These are phyloP conservation scores for Calocybe gambosa DNA, from an alignment of 1,284 basidiomycete genomes.

Conservation along the genomic window DNA sequence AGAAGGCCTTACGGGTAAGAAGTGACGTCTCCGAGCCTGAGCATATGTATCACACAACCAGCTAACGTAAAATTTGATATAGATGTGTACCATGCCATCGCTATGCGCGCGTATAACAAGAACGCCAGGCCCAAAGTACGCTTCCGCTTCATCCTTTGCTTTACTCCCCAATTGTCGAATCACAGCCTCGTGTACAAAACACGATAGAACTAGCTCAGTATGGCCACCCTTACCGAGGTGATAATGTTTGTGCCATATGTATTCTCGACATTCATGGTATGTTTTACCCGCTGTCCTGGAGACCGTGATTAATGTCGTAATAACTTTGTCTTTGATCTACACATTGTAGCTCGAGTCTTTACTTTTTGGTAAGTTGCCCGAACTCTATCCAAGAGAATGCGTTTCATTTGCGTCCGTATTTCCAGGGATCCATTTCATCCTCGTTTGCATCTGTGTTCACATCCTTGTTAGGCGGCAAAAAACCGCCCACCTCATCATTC, in stretches of 20 bases:
- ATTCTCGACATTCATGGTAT: conserved; percentile 7
- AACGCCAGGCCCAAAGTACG: too few species aligned
- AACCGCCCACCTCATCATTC: conserved; percentile 11
- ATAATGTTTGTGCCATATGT: not conserved
- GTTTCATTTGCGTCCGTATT: not conserved
- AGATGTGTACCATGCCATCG: too few species aligned
- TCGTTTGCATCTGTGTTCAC: conserved; percentile 17
- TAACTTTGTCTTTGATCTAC: not conserved
- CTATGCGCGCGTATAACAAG: too few species aligned
- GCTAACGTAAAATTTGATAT: too few species aligned
- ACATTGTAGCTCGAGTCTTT: conserved; percentile 6
- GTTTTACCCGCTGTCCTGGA: not conserved
- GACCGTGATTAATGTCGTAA: not conserved
- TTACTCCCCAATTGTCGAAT: too few species aligned
- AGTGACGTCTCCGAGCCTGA: too few species aligned
- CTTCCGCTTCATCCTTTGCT: too few species aligned
- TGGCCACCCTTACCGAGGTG: too few species aligned
- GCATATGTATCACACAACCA: too few species aligned
- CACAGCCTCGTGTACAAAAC: too few species aligned
- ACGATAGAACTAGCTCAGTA: too few species aligned
- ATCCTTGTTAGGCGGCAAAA: conserved; percentile 11
- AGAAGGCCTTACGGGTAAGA: too few species aligned
- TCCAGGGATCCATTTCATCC: conserved; percentile 16
- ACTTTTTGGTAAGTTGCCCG: conserved; percentile 3
- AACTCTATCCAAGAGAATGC: not conserved